Percentiles rank a stretch among this genome's conserved stretches.
Conservation (phyloP, 805 yeast genomes). For the Blastobotrys attinorum region DNA sequence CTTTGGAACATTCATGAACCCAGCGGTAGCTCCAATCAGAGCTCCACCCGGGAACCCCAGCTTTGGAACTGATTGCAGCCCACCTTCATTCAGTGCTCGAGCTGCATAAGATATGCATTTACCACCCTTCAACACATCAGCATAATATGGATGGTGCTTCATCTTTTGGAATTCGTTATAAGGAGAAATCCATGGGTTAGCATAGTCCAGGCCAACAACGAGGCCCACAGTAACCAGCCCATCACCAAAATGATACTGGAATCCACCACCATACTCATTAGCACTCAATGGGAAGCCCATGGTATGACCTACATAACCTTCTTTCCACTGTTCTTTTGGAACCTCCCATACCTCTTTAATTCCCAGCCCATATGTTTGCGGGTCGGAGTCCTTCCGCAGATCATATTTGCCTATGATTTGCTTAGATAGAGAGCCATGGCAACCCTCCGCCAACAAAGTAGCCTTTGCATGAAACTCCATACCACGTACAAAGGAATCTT, state of each 20-base stretch:
- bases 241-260: slow-evolving; percentile 94
- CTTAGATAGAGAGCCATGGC: slow-evolving; percentile 90
- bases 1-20: slow-evolving; percentile 95
- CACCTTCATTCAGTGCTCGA: slow-evolving; percentile 95
- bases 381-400: slow-evolving; percentile 54
- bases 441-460: slow-evolving; percentile 94
- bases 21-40: slow-evolving; percentile 91
- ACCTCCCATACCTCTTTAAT: slow-evolving; percentile 98
- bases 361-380: slow-evolving; percentile 93
- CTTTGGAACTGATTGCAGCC: slow-evolving; percentile 85
- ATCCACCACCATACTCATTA: slow-evolving; percentile 90
- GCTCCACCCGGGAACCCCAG: slow-evolving; percentile 94
- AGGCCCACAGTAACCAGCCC: slow-evolving; percentile 85
- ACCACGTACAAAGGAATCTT: slow-evolving; percentile 84
- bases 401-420: slow-evolving; percentile 61
- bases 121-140: slow-evolving; percentile 71
- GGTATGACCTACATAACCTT: slow-evolving; percentile 78
- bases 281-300: slow-evolving; percentile 78
- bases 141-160: slow-evolving; percentile 86
- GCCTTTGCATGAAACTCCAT: slow-evolving; percentile 92
- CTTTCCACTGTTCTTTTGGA: slow-evolving; percentile 65
- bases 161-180: slow-evolving; percentile 91
- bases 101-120: slow-evolving; percentile 93
- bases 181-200: slow-evolving; percentile 92
- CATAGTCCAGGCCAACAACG: slow-evolving; percentile 91